Conservation (phyloP, 2,329 filamentous ascomycete genomes). For the Colletotrichum sp. region DNA sequence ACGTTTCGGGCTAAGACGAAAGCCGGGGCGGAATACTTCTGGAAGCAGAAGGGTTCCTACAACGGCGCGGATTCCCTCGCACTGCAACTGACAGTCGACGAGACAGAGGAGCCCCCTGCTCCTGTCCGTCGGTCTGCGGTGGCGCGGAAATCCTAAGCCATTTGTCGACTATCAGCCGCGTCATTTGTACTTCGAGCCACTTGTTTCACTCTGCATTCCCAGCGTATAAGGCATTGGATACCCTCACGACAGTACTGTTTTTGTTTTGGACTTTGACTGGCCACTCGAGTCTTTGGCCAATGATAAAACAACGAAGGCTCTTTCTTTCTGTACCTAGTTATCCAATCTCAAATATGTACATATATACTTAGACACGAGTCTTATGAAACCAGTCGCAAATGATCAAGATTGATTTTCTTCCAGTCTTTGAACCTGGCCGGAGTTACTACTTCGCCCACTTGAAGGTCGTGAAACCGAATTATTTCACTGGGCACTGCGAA, state of each 20-base stretch:
- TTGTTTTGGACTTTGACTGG: neutral
- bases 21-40: neutral
- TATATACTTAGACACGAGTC: neutral
- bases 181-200: neutral
- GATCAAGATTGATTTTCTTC: accelerated
- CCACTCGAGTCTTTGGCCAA: neutral
- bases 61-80: constrained; percentile 5
- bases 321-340: neutral
- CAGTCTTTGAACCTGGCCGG: accelerated
- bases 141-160: accelerated
- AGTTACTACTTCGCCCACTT: neutral
- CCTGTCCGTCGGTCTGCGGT: neutral
- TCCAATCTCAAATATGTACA: neutral
- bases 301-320: accelerated
- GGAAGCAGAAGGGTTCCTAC: neutral
- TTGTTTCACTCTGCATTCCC: neutral
- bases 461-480: neutral
- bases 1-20: neutral
- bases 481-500: neutral
- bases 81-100: constrained; percentile 14
- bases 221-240: neutral
- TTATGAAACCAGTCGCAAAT: neutral
- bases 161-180: neutral
- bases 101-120: neutral
- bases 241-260: neutral